Percentiles rank a stretch among this genome's conserved stretches.
Evolutionary conservation across 169 alveolate species (phyloP).

Genomic region (Eimeria falciformis): DNA sequence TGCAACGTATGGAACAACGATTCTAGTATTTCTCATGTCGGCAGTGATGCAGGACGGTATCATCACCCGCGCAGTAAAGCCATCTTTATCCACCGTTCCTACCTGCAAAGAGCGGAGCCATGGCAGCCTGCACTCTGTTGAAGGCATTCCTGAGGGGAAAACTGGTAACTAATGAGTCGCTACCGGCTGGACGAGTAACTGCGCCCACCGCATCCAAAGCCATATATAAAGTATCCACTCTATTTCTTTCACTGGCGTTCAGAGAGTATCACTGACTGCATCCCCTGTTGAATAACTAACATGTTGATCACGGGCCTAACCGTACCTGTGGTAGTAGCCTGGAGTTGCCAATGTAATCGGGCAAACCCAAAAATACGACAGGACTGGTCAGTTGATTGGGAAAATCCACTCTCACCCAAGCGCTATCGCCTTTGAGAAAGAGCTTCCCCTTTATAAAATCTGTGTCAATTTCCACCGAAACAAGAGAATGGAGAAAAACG

Average conservation of each 20-base stretch:
- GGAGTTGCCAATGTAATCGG: constrained; percentile 62
- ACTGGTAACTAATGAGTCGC: too few relatives aligned
- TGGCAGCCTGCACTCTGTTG: background rate
- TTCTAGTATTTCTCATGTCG: constrained; percentile 23
- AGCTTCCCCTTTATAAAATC: constrained; percentile 54
- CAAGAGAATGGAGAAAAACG: too few relatives aligned
- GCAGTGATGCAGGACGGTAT: constrained; percentile 62
- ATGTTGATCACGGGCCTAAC: background rate
- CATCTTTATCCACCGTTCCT: constrained; percentile 41
- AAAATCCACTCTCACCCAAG: constrained; percentile 53
- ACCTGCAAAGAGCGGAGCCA: constrained; percentile 18
- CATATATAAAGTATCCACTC: too few relatives aligned
- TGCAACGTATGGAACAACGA: constrained; percentile 42
- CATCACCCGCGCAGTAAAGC: constrained; percentile 54
- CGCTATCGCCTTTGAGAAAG: constrained; percentile 53
- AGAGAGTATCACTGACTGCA: background rate
- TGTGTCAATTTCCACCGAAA: background rate
- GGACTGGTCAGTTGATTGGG: constrained; percentile 10
- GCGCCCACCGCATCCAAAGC: too few relatives aligned
- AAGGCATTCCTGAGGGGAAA: background rate
- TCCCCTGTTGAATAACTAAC: background rate
- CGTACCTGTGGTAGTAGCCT: constrained; percentile 46
- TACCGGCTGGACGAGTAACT: too few relatives aligned
- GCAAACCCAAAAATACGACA: constrained; percentile 58
- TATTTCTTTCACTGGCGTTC: background rate